These are phyloP conservation scores for Phytopythium aichiense DNA, from an alignment of 352 stramenopile genomes.

Conservation along the genomic window DNA sequence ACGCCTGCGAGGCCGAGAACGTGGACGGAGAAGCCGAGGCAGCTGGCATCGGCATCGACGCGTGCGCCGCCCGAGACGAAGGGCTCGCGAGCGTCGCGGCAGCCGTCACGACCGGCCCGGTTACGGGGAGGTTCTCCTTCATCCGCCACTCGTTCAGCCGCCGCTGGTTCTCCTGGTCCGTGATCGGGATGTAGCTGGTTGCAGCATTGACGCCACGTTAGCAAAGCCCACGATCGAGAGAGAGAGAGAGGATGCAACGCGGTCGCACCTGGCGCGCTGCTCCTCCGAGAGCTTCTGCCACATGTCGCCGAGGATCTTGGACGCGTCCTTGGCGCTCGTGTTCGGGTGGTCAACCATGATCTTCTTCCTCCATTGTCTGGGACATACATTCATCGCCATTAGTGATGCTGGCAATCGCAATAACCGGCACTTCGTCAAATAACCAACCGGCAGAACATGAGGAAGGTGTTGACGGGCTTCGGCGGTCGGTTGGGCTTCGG, in stretches of 20 bases:
- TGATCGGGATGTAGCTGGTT: constrained; percentile 64
- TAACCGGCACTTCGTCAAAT: background rate
- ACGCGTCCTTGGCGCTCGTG: constrained; percentile 76
- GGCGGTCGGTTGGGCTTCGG: constrained; percentile 63
- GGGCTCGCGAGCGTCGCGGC: background rate
- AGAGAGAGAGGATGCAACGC: too few relatives aligned
- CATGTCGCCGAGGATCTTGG: constrained; percentile 80
- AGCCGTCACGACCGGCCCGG: background rate
- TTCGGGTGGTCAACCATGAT: constrained; percentile 73
- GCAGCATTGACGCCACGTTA: background rate
- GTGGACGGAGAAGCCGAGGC: constrained; percentile 1
- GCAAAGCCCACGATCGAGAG: too few relatives aligned
- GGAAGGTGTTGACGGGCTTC: constrained; percentile 82
- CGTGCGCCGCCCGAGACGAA: background rate
- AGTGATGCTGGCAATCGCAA: background rate
- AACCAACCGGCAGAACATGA: constrained; percentile 71
- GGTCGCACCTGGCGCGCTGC: constrained; percentile 48
- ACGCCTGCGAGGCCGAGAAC: constrained; percentile 1
- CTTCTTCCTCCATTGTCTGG: constrained; percentile 71
- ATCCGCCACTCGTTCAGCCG: constrained; percentile 72
- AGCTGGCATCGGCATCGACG: background rate
- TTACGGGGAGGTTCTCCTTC: constrained; percentile 62
- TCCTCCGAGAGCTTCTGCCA: constrained; percentile 82
- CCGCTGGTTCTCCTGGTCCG: constrained; percentile 70
- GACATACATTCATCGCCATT: too few relatives aligned